These are phyloP conservation scores for Cunninghamia lanceolata DNA, from an alignment of 75 land plant species.

Conservation along the genomic window DNA sequence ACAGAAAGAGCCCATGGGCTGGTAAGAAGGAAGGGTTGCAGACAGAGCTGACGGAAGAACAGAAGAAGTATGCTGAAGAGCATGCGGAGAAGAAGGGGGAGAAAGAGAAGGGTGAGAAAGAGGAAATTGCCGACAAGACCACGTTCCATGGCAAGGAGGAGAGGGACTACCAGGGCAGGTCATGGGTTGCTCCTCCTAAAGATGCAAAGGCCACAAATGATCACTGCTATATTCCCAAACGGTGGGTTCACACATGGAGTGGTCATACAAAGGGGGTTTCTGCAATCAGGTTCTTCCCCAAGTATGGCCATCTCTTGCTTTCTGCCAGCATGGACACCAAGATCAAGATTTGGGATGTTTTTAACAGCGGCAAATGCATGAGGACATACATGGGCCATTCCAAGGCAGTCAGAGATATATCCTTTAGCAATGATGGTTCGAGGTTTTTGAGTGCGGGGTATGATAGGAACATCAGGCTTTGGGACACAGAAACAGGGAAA, in stretches of 20 bases:
- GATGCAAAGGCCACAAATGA: slow-evolving; percentile 90
- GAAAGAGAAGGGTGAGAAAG: slow-evolving; percentile 40
- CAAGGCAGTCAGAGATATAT: slow-evolving; percentile 77
- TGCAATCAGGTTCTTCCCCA: slow-evolving; percentile 62
- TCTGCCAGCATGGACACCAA: slow-evolving; percentile 45
- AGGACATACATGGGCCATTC: slow-evolving; percentile 88
- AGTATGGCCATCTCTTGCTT: slow-evolving; percentile 42
- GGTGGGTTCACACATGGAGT: slow-evolving; percentile 92
- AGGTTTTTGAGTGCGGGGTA: slow-evolving; percentile 82
- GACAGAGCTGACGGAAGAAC: slow-evolving; percentile 89
- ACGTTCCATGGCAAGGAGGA: slow-evolving; percentile 97
- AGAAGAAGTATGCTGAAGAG: slow-evolving; percentile 93
- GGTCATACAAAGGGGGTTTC: slow-evolving; percentile 96
- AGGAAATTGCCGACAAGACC: slow-evolving; percentile 58
- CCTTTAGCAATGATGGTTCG: slow-evolving; percentile 87
- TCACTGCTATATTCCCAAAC: slow-evolving; percentile 91
- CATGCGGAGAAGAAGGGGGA: slow-evolving; percentile 76
- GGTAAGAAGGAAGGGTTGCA: slow-evolving; percentile 78
- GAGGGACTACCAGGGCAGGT: slow-evolving; percentile 88
- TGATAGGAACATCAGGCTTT: slow-evolving; percentile 82
- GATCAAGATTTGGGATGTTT: slow-evolving; percentile 50
- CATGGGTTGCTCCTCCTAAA: slow-evolving; percentile 90
- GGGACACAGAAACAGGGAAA: slow-evolving; percentile 96
- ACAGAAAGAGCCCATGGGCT: slow-evolving; percentile 83
- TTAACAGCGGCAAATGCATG: slow-evolving; percentile 43